A percentile compares a stretch with the other conserved stretches of the same genome.
These are phyloP conservation scores for Rhizopogon vesiculosus DNA, from an alignment of 768 basidiomycete genomes.

Conservation along the genomic window DNA sequence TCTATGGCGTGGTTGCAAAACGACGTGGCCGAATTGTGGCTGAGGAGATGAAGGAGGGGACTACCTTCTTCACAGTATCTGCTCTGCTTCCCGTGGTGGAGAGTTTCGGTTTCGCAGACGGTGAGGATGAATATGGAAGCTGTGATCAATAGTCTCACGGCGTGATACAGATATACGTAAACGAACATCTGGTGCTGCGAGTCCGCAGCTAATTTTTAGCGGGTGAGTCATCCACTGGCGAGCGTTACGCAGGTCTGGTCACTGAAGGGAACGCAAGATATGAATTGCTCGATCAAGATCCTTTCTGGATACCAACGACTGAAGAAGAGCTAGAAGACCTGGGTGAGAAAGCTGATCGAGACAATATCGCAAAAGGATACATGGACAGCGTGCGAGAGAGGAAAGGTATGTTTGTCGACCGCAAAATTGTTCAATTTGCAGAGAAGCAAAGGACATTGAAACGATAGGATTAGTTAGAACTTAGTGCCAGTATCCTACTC, in stretches of 20 bases:
- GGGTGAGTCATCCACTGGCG: conserved; percentile 49
- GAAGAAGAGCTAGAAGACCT: conserved; percentile 96
- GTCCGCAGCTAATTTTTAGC: conserved; percentile 94
- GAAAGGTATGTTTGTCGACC: conserved; percentile 94
- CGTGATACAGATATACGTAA: conserved; percentile 79
- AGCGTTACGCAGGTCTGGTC: background rate
- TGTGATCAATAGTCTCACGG: background rate
- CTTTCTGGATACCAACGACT: conserved; percentile 97
- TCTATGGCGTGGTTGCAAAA: conserved; percentile 91
- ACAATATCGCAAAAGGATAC: conserved; percentile 90
- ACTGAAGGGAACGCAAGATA: conserved; percentile 48
- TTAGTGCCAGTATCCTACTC: too few species aligned
- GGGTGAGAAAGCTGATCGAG: conserved; percentile 91
- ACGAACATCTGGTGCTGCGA: conserved; percentile 93
- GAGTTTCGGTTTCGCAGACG: conserved; percentile 96
- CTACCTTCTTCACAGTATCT: conserved; percentile 87
- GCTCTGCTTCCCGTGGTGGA: conserved; percentile 94
- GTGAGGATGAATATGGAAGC: conserved; percentile 36
- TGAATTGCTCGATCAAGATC: conserved; percentile 90
- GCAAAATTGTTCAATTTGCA: conserved; percentile 91
- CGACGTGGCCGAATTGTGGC: conserved; percentile 90
- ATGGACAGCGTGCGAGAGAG: conserved; percentile 88
- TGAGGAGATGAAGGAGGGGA: conserved; percentile 99
- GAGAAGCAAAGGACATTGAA: conserved; percentile 95
- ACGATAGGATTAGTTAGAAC: conserved; percentile 29